Evolutionary conservation across 495 filamentous ascomycete species (phyloP), one percentile per base, ranked within the genome.

Genomic region (Aspergillus coremiiformis): DNA sequence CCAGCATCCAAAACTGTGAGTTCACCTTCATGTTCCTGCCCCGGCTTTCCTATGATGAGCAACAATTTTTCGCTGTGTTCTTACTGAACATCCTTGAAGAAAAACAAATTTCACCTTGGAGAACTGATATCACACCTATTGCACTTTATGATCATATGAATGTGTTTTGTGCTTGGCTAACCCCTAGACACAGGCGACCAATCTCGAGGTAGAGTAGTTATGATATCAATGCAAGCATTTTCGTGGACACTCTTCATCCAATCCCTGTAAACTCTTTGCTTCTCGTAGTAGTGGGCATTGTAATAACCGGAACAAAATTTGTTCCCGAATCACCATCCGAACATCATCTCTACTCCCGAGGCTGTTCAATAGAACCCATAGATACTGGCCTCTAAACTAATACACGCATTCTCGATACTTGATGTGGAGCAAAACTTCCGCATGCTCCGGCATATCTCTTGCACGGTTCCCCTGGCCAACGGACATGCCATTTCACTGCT

Each of bases 101-200:
- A 88, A 78, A 80, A 70, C 62, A 67, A 70, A 74, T 80, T 85
- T 87, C 86, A 92, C 85, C 85, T 94, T 92, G 87, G 89, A 92
- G 89, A 94, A 86, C 89, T 94, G 89, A 94, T 75, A 64, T 44
- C 45, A 52, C 49, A 60, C 59, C 52, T 51, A 42, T 45, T 55
- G 30, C n/a, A 23, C 22, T 14, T 27, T 27, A 9, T 14, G 8
- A 17, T 19, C 20, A 24, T 9, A 44, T 43, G 39, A 23, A 27
- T 27, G 11, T 27, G 1, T n/a, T 27, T 23, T 15, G 33, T 39
- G 2, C 35, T 19, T 39, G 33, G 22, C 20, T 26, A 17, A 39
- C 47, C 23, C 9, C 32, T 39, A 24, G 22, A 39, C 20, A 26
- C 17, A 43, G 20, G 43, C n/a, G 1, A 24, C 5, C 11, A n/a